phyloP scores from a whole-genome alignment of 371 early-diverging fungal species.

The Ecytonucleospora hepatopenaei region DNA sequence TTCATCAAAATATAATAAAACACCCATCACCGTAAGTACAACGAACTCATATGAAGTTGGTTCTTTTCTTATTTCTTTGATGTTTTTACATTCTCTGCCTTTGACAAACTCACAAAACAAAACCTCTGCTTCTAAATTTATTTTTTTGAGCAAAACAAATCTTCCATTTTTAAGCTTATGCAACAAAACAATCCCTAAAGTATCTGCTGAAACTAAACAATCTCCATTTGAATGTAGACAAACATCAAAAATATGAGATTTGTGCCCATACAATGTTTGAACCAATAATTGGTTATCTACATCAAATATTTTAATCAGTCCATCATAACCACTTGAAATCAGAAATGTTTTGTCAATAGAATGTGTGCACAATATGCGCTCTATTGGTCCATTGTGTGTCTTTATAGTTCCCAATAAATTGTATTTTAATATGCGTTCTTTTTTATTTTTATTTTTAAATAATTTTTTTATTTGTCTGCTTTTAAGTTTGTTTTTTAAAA shows the following conservation, averaged over 20 bases:
- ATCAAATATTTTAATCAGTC: constrained; percentile 54
- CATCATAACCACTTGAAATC: constrained; percentile 53
- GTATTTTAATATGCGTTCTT: neutral
- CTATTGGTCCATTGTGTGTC: constrained; percentile 52
- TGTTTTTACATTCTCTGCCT: neutral
- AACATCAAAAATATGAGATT: constrained; percentile 44
- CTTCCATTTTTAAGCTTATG: constrained; percentile 27
- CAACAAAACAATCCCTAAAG: constrained; percentile 37
- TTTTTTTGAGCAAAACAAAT: constrained; percentile 11
- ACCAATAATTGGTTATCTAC: constrained; percentile 33
- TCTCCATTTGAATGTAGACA: constrained; percentile 42
- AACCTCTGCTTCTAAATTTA: constrained; percentile 22
- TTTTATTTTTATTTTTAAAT: neutral
- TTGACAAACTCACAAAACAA: constrained; percentile 48
- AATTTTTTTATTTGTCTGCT: too few relatives aligned
- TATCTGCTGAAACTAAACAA: constrained; percentile 48
- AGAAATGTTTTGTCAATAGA: constrained; percentile 34
- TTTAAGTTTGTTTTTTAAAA: too few relatives aligned
- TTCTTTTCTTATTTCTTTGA: neutral
- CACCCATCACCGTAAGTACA: constrained; percentile 31
- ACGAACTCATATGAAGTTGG: constrained; percentile 24
- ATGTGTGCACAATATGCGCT: constrained; percentile 48
- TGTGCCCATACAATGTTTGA: constrained; percentile 43
- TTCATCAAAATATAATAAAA: constrained; percentile 28
- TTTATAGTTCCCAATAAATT: constrained; percentile 3